Evolutionary conservation across 768 basidiomycete species (phyloP).

Genomic region (Termitomyces heimii): DNA sequence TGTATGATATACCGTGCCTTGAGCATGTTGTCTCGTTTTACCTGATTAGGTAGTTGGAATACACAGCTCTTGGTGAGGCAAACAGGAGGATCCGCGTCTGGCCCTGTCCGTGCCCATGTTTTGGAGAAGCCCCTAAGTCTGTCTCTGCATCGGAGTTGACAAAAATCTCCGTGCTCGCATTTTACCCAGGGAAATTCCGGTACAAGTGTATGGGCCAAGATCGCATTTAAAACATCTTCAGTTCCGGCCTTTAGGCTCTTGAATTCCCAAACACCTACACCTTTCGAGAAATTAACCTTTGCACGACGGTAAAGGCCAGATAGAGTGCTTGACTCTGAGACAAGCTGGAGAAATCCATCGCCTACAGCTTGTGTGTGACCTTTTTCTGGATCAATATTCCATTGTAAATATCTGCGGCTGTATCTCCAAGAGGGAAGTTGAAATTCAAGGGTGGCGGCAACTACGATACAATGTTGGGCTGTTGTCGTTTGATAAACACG

Average conservation of each 20-base stretch:
- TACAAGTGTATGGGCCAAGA: neutral
- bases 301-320: neutral
- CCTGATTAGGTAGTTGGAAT: neutral
- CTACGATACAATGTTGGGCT: neutral
- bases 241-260: neutral
- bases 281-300: neutral
- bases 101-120: neutral
- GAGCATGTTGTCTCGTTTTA: neutral
- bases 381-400: neutral
- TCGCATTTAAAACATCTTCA: neutral
- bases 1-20: neutral
- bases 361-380: neutral
- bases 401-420: neutral
- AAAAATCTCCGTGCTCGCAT: neutral
- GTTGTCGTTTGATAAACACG: neutral
- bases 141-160: neutral
- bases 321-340: neutral
- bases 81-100: neutral
- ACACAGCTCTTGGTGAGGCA: neutral
- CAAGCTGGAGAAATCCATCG: neutral
- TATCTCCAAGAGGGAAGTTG: neutral
- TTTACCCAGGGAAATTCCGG: neutral
- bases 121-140: neutral
- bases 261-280: neutral
- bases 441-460: conserved; percentile 3